phyloP scores from a whole-genome alignment of 495 filamentous ascomycete species.

The Aspergillus diversus region DNA sequence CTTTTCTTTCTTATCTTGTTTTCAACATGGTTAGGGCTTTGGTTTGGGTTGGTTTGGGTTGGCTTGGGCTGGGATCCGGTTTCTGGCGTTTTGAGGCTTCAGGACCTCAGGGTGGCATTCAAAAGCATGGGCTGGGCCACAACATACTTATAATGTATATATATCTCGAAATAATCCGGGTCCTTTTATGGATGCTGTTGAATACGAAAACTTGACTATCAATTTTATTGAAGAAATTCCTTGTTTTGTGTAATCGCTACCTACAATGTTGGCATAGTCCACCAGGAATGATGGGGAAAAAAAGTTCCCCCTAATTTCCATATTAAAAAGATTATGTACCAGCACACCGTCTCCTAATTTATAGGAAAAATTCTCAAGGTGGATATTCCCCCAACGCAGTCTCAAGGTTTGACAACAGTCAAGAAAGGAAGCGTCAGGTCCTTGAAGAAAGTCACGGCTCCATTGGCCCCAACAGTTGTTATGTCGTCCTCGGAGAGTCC shows the following conservation, averaged over 20 bases:
- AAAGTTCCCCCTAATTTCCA: too few relatives aligned
- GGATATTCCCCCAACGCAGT: not conserved
- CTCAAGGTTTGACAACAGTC: constrained; percentile 33
- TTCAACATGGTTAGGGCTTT: constrained; percentile 1
- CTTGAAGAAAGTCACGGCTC: constrained; percentile 48
- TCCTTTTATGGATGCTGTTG: not conserved
- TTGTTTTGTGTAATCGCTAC: too few relatives aligned
- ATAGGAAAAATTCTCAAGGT: too few relatives aligned
- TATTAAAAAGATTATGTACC: too few relatives aligned
- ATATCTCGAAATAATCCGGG: not conserved
- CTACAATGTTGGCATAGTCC: too few relatives aligned
- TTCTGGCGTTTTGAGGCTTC: constrained; percentile 13
- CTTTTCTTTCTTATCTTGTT: constrained; percentile 17
- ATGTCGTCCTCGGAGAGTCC: constrained; percentile 26
- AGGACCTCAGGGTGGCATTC: constrained; percentile 4
- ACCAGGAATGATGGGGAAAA: too few relatives aligned
- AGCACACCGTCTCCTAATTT: too few relatives aligned
- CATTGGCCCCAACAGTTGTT: constrained; percentile 40
- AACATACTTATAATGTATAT: not conserved
- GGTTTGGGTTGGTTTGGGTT: constrained; percentile 10
- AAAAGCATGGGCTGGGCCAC: not conserved
- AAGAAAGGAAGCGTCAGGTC: constrained; percentile 44
- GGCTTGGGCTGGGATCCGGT: not conserved
- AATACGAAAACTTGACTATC: too few relatives aligned
- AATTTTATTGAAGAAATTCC: too few relatives aligned